A percentile compares a stretch with the other conserved stretches of the same genome.
Conservation (phyloP, 2,329 filamentous ascomycete genomes). For the Ilyonectria destructans region DNA sequence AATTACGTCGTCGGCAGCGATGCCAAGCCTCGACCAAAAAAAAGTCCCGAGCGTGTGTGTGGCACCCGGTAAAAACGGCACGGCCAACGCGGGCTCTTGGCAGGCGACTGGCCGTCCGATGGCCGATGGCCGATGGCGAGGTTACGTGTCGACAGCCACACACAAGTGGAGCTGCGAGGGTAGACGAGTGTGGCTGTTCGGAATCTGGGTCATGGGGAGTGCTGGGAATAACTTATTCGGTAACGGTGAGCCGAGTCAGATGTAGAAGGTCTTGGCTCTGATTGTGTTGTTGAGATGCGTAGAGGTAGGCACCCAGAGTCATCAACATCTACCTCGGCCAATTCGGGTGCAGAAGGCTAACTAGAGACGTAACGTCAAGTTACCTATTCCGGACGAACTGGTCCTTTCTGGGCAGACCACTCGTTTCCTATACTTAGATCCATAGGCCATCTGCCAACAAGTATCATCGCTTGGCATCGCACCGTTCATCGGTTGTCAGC, state of each 20-base stretch:
- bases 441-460: no score
- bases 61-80: slow-evolving; percentile 37
- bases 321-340: no score
- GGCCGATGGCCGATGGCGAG: background rate
- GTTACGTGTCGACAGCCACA: slow-evolving; percentile 7
- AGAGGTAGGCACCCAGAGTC: no score
- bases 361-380: no score
- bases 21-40: no score
- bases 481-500: slow-evolving; percentile 15
- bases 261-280: background rate
- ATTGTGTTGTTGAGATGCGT: background rate
- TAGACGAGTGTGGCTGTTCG: background rate
- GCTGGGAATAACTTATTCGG: background rate
- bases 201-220: background rate
- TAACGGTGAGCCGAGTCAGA: background rate
- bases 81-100: slow-evolving; percentile 18
- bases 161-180: background rate
- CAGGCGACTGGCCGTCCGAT: background rate
- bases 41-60: slow-evolving; percentile 22
- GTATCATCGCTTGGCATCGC: slow-evolving; percentile 9
- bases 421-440: no score
- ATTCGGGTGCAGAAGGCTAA: no score
- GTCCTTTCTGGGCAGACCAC: no score
- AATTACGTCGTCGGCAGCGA: no score
- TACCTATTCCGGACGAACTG: no score